A percentile compares a stretch with the other conserved stretches of the same genome.
Evolutionary conservation across 2,329 filamentous ascomycete species (phyloP).

Genomic region (Talaromyces sp.): DNA sequence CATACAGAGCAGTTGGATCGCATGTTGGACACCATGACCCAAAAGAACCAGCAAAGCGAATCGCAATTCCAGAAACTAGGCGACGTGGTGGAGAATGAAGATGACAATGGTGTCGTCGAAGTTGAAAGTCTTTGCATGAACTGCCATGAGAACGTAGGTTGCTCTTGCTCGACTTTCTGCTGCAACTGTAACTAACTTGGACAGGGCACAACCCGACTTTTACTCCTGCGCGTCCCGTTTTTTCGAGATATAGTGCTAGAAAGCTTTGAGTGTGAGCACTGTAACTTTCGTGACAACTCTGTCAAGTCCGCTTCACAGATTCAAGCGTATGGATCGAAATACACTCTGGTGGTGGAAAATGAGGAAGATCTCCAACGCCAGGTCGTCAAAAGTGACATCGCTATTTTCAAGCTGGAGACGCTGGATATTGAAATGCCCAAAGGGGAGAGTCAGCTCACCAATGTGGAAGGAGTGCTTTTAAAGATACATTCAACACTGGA

Average conservation of each 20-base stretch:
- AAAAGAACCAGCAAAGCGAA: constrained; percentile 13
- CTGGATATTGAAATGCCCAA: constrained; percentile 89
- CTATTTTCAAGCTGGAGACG: constrained; percentile 80
- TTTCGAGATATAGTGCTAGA: constrained; percentile 97
- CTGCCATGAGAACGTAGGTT: constrained; percentile 66
- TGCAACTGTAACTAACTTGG: constrained; percentile 13
- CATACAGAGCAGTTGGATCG: constrained; percentile 10
- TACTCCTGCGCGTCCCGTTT: constrained; percentile 90
- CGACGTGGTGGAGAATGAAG: constrained; percentile 32
- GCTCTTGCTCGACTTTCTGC: background rate
- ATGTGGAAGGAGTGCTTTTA: constrained; percentile 80
- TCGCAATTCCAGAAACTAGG: constrained; percentile 35
- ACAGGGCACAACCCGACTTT: constrained; percentile 75
- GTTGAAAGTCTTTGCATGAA: constrained; percentile 79
- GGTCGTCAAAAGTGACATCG: constrained; percentile 87
- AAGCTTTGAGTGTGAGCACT: constrained; percentile 91
- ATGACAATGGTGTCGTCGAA: constrained; percentile 39
- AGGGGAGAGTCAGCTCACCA: constrained; percentile 85
- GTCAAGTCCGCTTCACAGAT: constrained; percentile 89
- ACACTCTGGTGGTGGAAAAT: constrained; percentile 71
- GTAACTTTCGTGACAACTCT: constrained; percentile 84
- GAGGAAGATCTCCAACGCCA: constrained; percentile 74
- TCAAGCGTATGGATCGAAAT: constrained; percentile 80
- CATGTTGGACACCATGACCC: constrained; percentile 12
- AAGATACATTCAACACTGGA: constrained; percentile 76